Evolutionary conservation across 768 basidiomycete genomes (phyloP).

Genomic region (Amanita fuliginea): DNA sequence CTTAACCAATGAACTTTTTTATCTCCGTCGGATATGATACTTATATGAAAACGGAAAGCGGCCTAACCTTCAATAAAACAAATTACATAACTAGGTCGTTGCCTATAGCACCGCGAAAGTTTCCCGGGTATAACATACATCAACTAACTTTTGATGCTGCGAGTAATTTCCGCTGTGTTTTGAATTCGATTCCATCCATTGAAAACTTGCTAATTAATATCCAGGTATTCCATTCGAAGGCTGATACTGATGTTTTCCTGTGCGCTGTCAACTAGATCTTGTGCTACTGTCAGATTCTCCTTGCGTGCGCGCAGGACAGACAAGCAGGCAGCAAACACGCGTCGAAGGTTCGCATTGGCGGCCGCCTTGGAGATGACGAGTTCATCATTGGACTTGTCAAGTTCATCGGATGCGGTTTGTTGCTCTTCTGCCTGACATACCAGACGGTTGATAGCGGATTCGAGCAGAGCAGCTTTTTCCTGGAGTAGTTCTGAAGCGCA

Average conservation of each 20-base stretch:
- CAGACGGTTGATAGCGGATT: slow-evolving; percentile 16
- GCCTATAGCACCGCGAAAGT: no score
- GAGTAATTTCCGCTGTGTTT: no score
- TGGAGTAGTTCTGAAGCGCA: slow-evolving; percentile 13
- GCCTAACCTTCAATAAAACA: no score
- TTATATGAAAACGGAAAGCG: no score
- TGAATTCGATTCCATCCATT: no score
- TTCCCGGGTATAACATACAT: no score
- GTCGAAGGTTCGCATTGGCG: slow-evolving; percentile 28
- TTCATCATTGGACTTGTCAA: slow-evolving; percentile 4
- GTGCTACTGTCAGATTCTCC: slow-evolving; percentile 35
- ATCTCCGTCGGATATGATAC: no score
- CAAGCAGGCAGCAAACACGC: slow-evolving; percentile 33
- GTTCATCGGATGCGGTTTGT: neutral
- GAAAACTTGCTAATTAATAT: no score
- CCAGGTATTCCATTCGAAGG: slow-evolving; percentile 38
- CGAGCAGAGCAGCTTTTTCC: slow-evolving; percentile 13
- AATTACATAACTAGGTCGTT: no score
- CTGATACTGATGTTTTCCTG: slow-evolving; percentile 37
- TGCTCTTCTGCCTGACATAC: slow-evolving; percentile 5
- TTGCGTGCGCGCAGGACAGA: slow-evolving; percentile 36
- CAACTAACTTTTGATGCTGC: neutral
- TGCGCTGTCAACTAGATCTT: slow-evolving; percentile 36
- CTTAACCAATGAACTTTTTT: no score
- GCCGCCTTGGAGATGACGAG: slow-evolving; percentile 10